phyloP scores from a whole-genome alignment of 2,329 filamentous ascomycete species.

The Alternaria longipes region DNA sequence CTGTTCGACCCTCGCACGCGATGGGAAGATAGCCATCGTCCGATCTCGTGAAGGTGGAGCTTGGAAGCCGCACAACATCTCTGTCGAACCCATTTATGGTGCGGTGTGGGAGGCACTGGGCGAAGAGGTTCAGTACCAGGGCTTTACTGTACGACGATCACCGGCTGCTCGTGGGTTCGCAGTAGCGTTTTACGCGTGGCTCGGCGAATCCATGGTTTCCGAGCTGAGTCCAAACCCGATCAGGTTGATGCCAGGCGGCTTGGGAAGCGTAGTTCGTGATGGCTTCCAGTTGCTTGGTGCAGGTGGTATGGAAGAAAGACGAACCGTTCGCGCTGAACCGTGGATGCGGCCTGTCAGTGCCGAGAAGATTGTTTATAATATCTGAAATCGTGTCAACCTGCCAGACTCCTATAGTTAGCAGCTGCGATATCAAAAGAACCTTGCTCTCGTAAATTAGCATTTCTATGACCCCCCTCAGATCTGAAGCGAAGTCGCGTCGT shows the following conservation, averaged over 20 bases:
- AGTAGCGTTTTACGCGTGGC: slow-evolving; percentile 50
- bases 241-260: slow-evolving; percentile 36
- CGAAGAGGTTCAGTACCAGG: slow-evolving; percentile 53
- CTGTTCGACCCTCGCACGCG: slow-evolving; percentile 34
- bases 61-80: slow-evolving; percentile 29
- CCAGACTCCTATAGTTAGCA: background rate
- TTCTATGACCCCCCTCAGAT: background rate
- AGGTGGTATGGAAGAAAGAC: slow-evolving; percentile 36
- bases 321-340: slow-evolving; percentile 30
- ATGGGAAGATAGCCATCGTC: slow-evolving; percentile 38
- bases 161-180: slow-evolving; percentile 34
- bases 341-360: slow-evolving; percentile 54
- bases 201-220: slow-evolving; percentile 31
- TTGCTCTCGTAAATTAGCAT: background rate
- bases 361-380: slow-evolving; percentile 50
- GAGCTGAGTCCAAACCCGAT: slow-evolving; percentile 42
- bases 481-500: background rate
- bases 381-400: slow-evolving; percentile 5
- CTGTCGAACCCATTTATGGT: slow-evolving; percentile 46
- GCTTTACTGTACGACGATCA: slow-evolving; percentile 34
- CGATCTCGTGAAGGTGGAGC: slow-evolving; percentile 41
- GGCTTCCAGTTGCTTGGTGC: slow-evolving; percentile 25
- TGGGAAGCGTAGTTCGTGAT: slow-evolving; percentile 33
- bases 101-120: slow-evolving; percentile 57
- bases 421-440: background rate